Base-by-base conservation (phyloP, 1,284 basidiomycete species). In the Rhodotorula sp. region DNA sequence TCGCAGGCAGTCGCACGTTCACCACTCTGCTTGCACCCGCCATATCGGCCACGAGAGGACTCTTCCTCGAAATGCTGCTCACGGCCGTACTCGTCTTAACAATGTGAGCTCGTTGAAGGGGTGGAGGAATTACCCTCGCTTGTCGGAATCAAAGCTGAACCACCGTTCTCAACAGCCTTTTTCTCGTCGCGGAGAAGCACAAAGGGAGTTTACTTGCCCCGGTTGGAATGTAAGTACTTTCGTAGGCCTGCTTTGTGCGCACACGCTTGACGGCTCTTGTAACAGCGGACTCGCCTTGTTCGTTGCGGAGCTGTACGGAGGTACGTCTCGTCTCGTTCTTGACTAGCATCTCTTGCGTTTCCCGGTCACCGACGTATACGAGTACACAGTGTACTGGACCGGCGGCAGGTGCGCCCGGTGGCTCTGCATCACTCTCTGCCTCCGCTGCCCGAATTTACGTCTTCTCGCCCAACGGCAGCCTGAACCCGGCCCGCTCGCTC, bases 201-300 rank as follows among this genome's bases (percentile, higher is more conserved):
- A 82, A 83, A 34, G 83, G 85, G 0, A 91, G 89, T 0, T 88
- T 89, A 2, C 86, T 91, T 71, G 89, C 90, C 28, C 90, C 90
- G 5, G 81, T 91, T 71, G 88, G 89, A 6, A 65, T 71, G 58
- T 60, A 8, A 5, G 58, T 47, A 28, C 28, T 28, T 28, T 28
- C 28, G 28, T 28, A 28, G 28, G 28, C 28, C 28, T 28, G n/a
- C 31, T 5, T 23, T 5, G 5, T 54, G 14, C 45, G 23, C 14
- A 26, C 7, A 6, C 31, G 14, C 45, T n/a, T n/a, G 19, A 28
- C 16, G 23, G 34, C 31, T 12, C 23, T 19, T 2, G 45, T 47
- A 23, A 88, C 91, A 66, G 89, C 43, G 54, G 89, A 14, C 82
- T 89, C 68, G 89, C 87, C 1, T 81, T 90, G 23, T 89, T 89